Evolutionary conservation across 768 basidiomycete genomes (phyloP), one percentile per base, ranked within the genome.

Genomic region (Russula emetica): DNA sequence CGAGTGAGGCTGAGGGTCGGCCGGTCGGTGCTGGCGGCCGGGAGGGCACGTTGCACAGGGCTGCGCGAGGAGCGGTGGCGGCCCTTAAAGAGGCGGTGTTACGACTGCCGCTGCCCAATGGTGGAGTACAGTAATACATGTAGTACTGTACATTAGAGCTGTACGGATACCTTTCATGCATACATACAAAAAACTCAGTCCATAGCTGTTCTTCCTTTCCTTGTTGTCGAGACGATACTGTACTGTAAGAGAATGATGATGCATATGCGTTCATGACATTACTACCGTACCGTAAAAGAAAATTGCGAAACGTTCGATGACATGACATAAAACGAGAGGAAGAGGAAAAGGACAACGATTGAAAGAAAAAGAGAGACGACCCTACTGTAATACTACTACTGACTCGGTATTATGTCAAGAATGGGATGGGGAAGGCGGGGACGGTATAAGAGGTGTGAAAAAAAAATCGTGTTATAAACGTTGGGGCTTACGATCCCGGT

Each of bases 1-100:
- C 18, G 14, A 53, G 45, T 28, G 58, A 55, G 8, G 38, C 4
- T 40, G 38, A 36, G 5, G 9, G 36, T 36, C 34, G 38, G 16
- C 38, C 14, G 16, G 38, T 16, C 16, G 38, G 36, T 38, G 36
- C 13, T 14, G 36, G 13, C 5, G 10, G 18, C n/a, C 52, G 34
- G 28, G 58, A 64, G 14, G 64, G 59, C 9, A 24, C 59, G 40
- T 26, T 65, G 55, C 64, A 56, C 30, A 44, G 38, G 30, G 40
- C 34, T 5, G 64, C 64, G 55, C 64, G 59, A 38, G 40, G 5
- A 5, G 50, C 32, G 0, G 49, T 61, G 16, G 24, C 38, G 0
- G n/a, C 55, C 1, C 64, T 65, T 9, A 65, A 65, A 49, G 58
- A 30, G 22, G 22, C 53, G 5, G 59, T 32, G 3, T 38, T 45